phyloP scores from a whole-genome alignment of 2,329 filamentous ascomycete species.

The Paecilomyces niveus region DNA sequence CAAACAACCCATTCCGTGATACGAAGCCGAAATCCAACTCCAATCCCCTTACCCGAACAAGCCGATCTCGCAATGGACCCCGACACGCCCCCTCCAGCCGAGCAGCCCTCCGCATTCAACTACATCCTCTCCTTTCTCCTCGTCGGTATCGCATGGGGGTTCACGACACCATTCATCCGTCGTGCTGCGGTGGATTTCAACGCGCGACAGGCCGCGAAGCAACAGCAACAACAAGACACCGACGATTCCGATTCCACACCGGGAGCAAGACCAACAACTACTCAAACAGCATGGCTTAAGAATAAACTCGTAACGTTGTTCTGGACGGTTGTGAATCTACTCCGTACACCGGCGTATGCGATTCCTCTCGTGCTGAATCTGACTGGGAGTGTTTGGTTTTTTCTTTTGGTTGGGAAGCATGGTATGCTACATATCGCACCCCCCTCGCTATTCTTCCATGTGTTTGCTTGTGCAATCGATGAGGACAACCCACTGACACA shows the following conservation, averaged over 20 bases:
- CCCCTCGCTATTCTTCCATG: background rate
- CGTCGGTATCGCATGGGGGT: slow-evolving; percentile 86
- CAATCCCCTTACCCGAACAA: background rate
- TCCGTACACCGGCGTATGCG: slow-evolving; percentile 76
- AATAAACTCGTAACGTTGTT: slow-evolving; percentile 57
- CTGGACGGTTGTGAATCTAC: slow-evolving; percentile 69
- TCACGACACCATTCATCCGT: slow-evolving; percentile 88
- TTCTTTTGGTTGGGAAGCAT: slow-evolving; percentile 83
- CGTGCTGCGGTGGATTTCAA: slow-evolving; percentile 71
- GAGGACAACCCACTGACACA: background rate
- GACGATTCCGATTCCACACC: slow-evolving; percentile 32
- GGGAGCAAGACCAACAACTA: slow-evolving; percentile 10
- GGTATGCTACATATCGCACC: slow-evolving; percentile 49
- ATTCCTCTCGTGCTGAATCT: slow-evolving; percentile 79
- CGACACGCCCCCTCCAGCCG: slow-evolving; percentile 16
- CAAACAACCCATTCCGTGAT: background rate
- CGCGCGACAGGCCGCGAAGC: slow-evolving; percentile 41
- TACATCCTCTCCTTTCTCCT: slow-evolving; percentile 85
- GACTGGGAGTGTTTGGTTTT: slow-evolving; percentile 95
- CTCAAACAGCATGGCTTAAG: slow-evolving; percentile 49
- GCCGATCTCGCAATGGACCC: slow-evolving; percentile 23
- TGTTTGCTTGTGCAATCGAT: slow-evolving; percentile 2
- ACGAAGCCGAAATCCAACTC: background rate
- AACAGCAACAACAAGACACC: slow-evolving; percentile 44
- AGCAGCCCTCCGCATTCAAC: slow-evolving; percentile 52